Evolutionary conservation across 352 stramenopile genomes (phyloP), one percentile per base, ranked within the genome.

Genomic region (Blastocystis hominis): DNA sequence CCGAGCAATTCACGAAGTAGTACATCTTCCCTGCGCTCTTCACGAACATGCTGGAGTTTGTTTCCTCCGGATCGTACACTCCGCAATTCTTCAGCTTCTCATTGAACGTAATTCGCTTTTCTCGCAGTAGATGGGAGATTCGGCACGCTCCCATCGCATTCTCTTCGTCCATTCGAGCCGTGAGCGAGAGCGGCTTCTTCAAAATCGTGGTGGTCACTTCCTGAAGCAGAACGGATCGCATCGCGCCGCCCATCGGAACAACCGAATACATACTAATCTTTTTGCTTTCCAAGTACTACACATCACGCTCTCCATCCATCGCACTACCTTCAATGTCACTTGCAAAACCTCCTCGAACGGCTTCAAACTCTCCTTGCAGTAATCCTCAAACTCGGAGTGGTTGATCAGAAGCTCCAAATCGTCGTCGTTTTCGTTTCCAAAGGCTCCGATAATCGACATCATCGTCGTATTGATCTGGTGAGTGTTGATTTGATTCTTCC

Each of bases 101-200:
- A 47, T 80, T 47, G 38, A 80, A 66, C 20, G 17, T 20, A 9
- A 80, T 38, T 10, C 70, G 44, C 0, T 80, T 46, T 13, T 64
- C 70, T n/a, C 17, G 5, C 42, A 80, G 10, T 38, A 80, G 53
- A 61, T 80, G 50, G 20, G 44, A 64, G 20, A 80, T 80, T 24
- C 70, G n/a, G 20, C 42, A 63, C 0, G 42, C 46, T 5, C 70
- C 70, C n/a, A 36, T 40, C 7, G 47, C 30, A n/a, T 64, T 64
- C 10, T 80, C 70, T 36, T 80, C 70, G 38, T 80, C 70, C 70
- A 80, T 62, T 34, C 63, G 62, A 0, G 38, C 44, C 3, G 70
- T 80, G 10, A 80, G 47, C 1, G 20, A n/a, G 7, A 78, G 42
- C 6, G 15, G 5, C 13, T 38, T 34, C 9, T 62, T 61, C 42